Evolutionary conservation across 1,284 basidiomycete species (phyloP), one percentile per base, ranked within the genome.

Genomic region (Pyrrhoderma noxium): DNA sequence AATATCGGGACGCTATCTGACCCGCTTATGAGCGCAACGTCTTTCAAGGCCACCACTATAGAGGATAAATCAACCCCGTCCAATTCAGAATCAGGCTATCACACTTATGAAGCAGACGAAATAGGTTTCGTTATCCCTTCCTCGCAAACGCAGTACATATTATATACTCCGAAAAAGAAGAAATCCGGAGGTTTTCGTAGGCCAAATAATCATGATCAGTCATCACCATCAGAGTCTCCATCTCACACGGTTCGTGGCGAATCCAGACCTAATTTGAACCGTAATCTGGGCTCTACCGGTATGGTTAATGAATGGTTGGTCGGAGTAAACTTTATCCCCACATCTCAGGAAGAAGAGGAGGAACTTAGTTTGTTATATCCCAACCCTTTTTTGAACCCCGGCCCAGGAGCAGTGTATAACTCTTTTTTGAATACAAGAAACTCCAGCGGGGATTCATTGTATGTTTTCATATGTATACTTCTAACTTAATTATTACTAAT

Each of bases 341-440:
- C 53, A 8, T 55, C 53, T 31, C 53, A 55, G 35, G 50, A 52
- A 39, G 53, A 55, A n/a, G 53, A 55, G 39, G 14, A 31, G n/a
- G 53, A 55, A 22, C 27, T 55, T n/a, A 45, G 37, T 22, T 40
- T 49, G 45, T 14, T 7, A 11, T 13, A 27, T 35, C 23, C 13
- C 31, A 38, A 38, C 4, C 27, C 11, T 13, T 39, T 11, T n/a
- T 40, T 40, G 16, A 37, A 37, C 16, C 11, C 16, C 35, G 16
- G 11, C 11, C 11, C 35, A 37, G 35, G 35, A 16, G 16, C 9
- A 37, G 11, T 37, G 11, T 11, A 11, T 9, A 9, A 37, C 11
- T 11, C 35, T 16, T 11, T 37, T 37, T 37, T 11, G 35, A 37
- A 9, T 37, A 9, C 9, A 37, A 9, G 35, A 37, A 9, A 11